A percentile compares a stretch with the other conserved stretches of the same genome.
These are phyloP conservation scores for Mycena sp. DNA, from an alignment of 1,284 basidiomycete genomes.

Conservation along the genomic window DNA sequence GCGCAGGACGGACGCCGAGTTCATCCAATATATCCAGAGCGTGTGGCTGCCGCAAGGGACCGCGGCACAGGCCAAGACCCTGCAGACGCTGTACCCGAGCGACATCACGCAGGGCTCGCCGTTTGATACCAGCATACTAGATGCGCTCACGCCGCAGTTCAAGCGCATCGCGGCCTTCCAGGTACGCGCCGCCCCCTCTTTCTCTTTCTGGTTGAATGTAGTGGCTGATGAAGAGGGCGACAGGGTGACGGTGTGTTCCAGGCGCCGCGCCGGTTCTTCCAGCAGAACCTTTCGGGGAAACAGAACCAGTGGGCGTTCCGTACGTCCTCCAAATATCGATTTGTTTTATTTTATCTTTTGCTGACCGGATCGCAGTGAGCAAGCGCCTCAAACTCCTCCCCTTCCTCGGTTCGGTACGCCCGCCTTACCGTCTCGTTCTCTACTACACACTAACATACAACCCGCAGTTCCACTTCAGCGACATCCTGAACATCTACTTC, in stretches of 20 bases:
- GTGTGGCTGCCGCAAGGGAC: conserved; percentile 20
- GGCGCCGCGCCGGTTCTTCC: conserved; percentile 20
- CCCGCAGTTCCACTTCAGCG: conserved; percentile 37
- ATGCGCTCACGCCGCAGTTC: conserved; percentile 28
- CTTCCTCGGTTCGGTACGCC: conserved; percentile 26
- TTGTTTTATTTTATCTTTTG: not conserved
- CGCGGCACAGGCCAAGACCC: not conserved
- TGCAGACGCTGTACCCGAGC: conserved; percentile 13
- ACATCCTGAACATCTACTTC: conserved; percentile 40
- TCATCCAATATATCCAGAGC: conserved; percentile 9
- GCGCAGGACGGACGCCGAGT: conserved; percentile 24
- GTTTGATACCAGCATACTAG: conserved; percentile 24
- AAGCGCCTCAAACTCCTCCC: conserved; percentile 31
- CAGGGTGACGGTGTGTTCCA: conserved; percentile 24
- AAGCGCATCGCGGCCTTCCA: conserved; percentile 31
- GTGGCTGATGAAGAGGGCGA: too few relatives aligned
- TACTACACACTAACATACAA: too few relatives aligned
- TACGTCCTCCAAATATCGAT: not conserved
- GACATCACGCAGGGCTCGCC: conserved; percentile 24
- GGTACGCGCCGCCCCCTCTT: not conserved
- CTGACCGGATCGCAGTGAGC: conserved; percentile 28
- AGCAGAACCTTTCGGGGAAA: conserved; percentile 10
- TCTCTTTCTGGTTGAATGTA: not conserved
- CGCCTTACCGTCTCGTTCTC: not conserved
- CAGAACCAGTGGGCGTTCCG: conserved; percentile 23